These are phyloP conservation scores for Russula sp. DNA, from an alignment of 768 basidiomycete genomes.

Conservation along the genomic window DNA sequence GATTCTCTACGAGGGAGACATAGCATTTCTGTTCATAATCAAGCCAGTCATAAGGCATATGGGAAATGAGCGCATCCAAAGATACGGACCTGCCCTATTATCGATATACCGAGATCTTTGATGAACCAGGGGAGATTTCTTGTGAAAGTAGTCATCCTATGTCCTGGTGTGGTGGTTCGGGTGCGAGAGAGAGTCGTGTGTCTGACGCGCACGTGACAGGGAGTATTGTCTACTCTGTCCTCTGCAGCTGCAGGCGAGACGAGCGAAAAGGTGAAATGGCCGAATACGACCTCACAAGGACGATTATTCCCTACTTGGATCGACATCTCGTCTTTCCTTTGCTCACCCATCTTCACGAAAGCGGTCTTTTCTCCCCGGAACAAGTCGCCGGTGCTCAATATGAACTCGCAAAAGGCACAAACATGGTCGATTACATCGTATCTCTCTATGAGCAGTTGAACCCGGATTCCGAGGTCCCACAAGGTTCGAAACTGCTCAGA, in stretches of 20 bases:
- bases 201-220: conserved; percentile 6
- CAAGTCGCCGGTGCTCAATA: conserved; percentile 90
- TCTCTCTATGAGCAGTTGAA: conserved; percentile 76
- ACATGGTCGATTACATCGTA: conserved; percentile 95
- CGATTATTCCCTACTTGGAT: conserved; percentile 88
- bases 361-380: conserved; percentile 68
- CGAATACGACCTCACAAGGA: conserved; percentile 87
- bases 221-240: background rate
- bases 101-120: conserved; percentile 72
- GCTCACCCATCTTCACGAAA: conserved; percentile 80
- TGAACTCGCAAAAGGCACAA: conserved; percentile 95
- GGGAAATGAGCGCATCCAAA: conserved; percentile 5
- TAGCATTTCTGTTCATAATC: conserved; percentile 72
- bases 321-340: conserved; percentile 93
- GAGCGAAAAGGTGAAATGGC: conserved; percentile 51
- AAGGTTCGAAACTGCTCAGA: conserved; percentile 47
- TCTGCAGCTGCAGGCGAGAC: too few relatives aligned
- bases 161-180: background rate
- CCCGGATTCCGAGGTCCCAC: conserved; percentile 64
- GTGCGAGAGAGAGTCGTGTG: background rate
- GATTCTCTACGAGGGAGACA: conserved; percentile 79
- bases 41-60: background rate
- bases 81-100: conserved; percentile 70
- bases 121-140: conserved; percentile 84
- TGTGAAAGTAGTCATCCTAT: conserved; percentile 68